phyloP scores from a whole-genome alignment of 164 flowering plant genomes.

The Magnolia officinalis region DNA sequence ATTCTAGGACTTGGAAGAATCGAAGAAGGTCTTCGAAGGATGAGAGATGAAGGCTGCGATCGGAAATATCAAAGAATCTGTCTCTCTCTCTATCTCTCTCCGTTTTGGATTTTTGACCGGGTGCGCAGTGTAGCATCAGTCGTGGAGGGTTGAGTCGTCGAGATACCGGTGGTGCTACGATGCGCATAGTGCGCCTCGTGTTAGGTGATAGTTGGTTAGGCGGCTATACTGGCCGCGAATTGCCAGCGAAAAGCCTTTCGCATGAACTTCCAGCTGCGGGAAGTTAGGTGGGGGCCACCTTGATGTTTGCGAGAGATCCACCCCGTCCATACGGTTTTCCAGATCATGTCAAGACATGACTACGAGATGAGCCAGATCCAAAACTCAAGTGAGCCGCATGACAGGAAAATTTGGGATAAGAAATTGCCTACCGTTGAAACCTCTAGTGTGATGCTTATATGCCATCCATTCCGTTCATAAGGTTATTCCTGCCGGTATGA shows the following conservation, averaged over 20 bases:
- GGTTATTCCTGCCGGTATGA: no score
- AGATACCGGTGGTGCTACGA: background rate
- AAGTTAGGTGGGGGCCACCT: no score
- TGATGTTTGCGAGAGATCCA: no score
- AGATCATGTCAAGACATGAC: no score
- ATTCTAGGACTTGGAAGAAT: background rate
- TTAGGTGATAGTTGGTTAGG: background rate
- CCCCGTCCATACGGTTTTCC: no score
- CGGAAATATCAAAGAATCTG: background rate
- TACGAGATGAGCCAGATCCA: no score
- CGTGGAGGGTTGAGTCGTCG: background rate
- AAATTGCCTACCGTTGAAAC: no score
- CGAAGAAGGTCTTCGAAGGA: background rate
- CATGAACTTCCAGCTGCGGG: background rate
- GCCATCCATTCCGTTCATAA: no score
- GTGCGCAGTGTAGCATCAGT: background rate
- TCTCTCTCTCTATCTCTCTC: no score
- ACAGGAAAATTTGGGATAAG: no score
- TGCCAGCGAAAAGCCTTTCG: background rate
- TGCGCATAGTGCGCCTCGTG: background rate
- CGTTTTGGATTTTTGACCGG: background rate
- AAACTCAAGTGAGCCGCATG: no score
- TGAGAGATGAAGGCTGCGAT: background rate
- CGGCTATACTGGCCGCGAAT: background rate
- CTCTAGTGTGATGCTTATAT: no score